Evolutionary conservation across 176 grass and related monocot genomes (phyloP).

Genomic region (Musa schizocarpa): DNA sequence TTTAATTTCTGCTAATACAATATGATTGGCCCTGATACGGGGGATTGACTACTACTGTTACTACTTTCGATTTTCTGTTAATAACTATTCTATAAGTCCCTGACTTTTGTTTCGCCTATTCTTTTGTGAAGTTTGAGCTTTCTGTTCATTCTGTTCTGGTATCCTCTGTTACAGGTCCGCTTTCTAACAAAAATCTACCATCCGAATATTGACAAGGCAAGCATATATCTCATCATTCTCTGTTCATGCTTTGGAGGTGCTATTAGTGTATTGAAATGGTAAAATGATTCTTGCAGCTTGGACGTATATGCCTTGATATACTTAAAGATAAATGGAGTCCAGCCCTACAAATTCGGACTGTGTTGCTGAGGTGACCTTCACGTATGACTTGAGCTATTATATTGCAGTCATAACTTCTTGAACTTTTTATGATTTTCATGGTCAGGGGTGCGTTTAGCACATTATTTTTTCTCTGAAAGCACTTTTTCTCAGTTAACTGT

Average conservation of each 20-base stretch:
- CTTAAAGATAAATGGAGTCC: too few relatives aligned
- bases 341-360: too few relatives aligned
- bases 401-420: too few relatives aligned
- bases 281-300: not conserved
- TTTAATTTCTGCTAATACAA: not conserved
- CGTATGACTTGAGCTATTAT: too few relatives aligned
- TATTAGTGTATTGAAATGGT: not conserved
- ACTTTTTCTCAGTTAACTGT: too few relatives aligned
- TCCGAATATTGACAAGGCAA: constrained; percentile 11
- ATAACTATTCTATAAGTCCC: too few relatives aligned
- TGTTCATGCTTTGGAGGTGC: not conserved
- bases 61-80: not conserved
- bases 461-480: too few relatives aligned
- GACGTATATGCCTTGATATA: too few relatives aligned
- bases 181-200: constrained; percentile 13
- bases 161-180: not conserved
- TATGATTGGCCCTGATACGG: not conserved
- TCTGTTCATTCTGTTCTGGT: not conserved
- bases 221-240: not conserved
- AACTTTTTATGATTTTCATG: too few relatives aligned
- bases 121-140: not conserved
- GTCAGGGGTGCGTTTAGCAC: too few relatives aligned
- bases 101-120: too few relatives aligned
- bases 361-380: too few relatives aligned
- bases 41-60: not conserved